Conservation (phyloP, 768 basidiomycete genomes). For the Pleurotus cornucopiae region DNA sequence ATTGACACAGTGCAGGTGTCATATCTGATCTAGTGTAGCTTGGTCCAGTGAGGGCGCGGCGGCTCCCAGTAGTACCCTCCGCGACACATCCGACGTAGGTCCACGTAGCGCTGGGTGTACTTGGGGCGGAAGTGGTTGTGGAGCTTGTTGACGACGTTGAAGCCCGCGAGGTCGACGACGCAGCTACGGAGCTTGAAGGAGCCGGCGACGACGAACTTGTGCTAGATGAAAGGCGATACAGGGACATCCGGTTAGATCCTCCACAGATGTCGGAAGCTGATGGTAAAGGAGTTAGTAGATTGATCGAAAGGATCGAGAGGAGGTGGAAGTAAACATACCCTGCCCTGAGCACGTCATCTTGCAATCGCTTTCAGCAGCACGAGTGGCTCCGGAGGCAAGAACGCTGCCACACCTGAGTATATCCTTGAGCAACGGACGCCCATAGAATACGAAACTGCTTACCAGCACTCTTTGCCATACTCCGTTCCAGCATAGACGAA, state of each 20-base stretch:
- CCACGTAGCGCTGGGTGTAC: not conserved
- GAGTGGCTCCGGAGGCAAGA: constrained; percentile 12
- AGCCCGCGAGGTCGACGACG: constrained; percentile 10
- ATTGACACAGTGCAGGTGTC: constrained; percentile 27
- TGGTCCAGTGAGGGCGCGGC: constrained; percentile 26
- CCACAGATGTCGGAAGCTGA: constrained; percentile 27
- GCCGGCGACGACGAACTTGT: constrained; percentile 8
- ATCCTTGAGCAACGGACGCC: not conserved
- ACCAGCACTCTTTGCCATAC: constrained; percentile 29
- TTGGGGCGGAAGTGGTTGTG: not conserved
- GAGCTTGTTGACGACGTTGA: constrained; percentile 6
- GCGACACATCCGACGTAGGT: constrained; percentile 26
- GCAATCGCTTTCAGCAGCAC: constrained; percentile 21
- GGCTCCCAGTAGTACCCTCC: constrained; percentile 27
- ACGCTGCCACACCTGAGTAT: not conserved
- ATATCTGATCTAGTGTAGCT: constrained; percentile 22
- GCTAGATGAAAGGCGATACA: constrained; percentile 8
- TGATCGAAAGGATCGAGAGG: no score
- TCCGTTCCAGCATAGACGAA: constrained; percentile 27
- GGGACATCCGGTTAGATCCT: constrained; percentile 21
- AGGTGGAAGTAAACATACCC: constrained; percentile 14
- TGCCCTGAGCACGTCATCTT: constrained; percentile 27
- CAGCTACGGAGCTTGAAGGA: constrained; percentile 5
- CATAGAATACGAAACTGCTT: not conserved
- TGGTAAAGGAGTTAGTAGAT: not conserved